phyloP scores from a whole-genome alignment of 768 basidiomycete species.

The Kwoniella dejecticola region DNA sequence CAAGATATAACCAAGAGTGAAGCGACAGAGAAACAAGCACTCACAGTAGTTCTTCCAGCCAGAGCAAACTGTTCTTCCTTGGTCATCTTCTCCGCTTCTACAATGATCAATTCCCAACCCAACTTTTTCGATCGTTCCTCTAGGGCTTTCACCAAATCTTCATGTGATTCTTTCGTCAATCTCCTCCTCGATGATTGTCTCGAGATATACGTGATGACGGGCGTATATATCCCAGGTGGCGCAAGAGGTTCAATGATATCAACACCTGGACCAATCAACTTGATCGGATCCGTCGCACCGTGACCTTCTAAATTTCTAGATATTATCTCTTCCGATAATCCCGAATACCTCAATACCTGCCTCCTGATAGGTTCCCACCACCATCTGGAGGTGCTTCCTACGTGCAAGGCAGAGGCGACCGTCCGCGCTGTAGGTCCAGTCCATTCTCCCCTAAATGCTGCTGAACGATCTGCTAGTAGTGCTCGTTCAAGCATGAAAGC shows the following conservation, averaged over 20 bases:
- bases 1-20: no score
- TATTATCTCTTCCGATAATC: conserved; percentile 56
- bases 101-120: conserved; percentile 66
- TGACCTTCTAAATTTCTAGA: conserved; percentile 48
- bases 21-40: no score
- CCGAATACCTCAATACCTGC: conserved; percentile 69
- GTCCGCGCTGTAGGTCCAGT: conserved; percentile 70
- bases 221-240: conserved; percentile 55
- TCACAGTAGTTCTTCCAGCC: conserved; percentile 53
- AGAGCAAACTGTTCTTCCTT: conserved; percentile 55
- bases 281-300: conserved; percentile 48
- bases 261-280: conserved; percentile 12
- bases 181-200: conserved; percentile 77
- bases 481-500: conserved; percentile 74
- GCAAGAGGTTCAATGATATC: conserved; percentile 26
- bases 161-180: conserved; percentile 75
- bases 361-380: conserved; percentile 81
- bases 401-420: conserved; percentile 65
- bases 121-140: conserved; percentile 67
- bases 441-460: conserved; percentile 67
- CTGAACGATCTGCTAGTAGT: conserved; percentile 73
- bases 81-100: conserved; percentile 54
- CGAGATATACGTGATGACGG: conserved; percentile 89
- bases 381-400: conserved; percentile 58
- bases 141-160: conserved; percentile 72